These are phyloP conservation scores for Suhomyces choctaworum DNA, from an alignment of 1,139 yeast species.

Conservation along the genomic window DNA sequence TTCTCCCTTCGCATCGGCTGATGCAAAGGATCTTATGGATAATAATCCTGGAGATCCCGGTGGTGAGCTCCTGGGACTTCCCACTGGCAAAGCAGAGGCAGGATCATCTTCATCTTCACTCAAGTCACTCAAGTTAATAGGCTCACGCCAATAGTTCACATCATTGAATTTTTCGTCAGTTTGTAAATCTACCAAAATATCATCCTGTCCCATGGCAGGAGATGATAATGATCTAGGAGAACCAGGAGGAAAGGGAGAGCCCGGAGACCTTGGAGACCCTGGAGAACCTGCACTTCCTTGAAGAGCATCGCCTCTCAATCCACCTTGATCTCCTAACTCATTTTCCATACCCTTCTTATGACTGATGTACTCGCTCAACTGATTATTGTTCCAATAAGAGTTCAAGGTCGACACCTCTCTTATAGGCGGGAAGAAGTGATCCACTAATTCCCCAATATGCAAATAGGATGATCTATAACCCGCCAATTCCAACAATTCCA, in stretches of 20 bases:
- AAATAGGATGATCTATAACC: conserved; percentile 89
- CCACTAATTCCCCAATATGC: conserved; percentile 90
- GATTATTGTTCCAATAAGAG: conserved; percentile 41
- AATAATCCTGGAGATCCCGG: conserved; percentile 20
- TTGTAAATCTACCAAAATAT: conserved; percentile 22
- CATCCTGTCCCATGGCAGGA: conserved; percentile 23
- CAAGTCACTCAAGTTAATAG: conserved; percentile 61
- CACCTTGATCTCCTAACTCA: conserved; percentile 1
- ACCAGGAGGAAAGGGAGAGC: conserved; percentile 10
- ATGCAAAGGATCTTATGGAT: conserved; percentile 18
- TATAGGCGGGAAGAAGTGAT: conserved; percentile 95
- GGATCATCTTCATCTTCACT: conserved; percentile 44
- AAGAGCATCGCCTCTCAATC: conserved; percentile 1
- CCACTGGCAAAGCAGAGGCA: not conserved
- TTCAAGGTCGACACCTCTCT: conserved; percentile 38
- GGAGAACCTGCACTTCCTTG: not conserved
- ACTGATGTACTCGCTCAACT: conserved; percentile 36
- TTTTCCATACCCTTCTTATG: conserved; percentile 13
- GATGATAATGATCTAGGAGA: conserved; percentile 21
- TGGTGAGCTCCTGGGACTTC: conserved; percentile 4
- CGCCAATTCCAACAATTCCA: conserved; percentile 92
- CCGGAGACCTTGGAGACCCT: conserved; percentile 1
- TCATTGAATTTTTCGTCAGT: conserved; percentile 74
- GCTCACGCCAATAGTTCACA: conserved; percentile 86
- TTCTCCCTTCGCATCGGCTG: conserved; percentile 4